Percentiles rank a stretch among this genome's conserved stretches.
Conservation (phyloP, 1,139 yeast genomes). For the Candida labiduridarum region DNA sequence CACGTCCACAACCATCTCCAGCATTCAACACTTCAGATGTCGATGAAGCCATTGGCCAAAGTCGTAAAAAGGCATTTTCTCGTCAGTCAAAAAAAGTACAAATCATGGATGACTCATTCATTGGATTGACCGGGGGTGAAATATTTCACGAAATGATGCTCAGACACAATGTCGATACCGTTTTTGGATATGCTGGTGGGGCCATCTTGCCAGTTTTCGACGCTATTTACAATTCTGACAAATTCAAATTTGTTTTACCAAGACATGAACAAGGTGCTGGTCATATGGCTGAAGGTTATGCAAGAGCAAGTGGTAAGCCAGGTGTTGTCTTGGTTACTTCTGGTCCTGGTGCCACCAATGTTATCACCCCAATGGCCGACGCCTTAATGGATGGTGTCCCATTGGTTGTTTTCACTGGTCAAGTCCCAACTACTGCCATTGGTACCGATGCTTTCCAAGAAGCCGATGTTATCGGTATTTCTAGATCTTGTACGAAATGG, state of each 20-base stretch:
- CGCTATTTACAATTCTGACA: conserved; percentile 89
- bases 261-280: conserved; percentile 99
- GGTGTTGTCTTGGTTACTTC: conserved; percentile 98
- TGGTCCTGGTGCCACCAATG: conserved; percentile 99
- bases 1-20: conserved; percentile 44
- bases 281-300: conserved; percentile 99
- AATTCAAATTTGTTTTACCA: conserved; percentile 88
- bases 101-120: conserved; percentile 78
- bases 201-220: conserved; percentile 97
- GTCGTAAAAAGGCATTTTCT: conserved; percentile 8
- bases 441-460: conserved; percentile 99
- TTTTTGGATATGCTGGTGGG: conserved; percentile 97
- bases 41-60: conserved; percentile 13
- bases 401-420: conserved; percentile 96
- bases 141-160: conserved; percentile 99
- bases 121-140: conserved; percentile 96
- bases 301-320: conserved; percentile 93
- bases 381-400: conserved; percentile 98
- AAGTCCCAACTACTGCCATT: conserved; percentile 91
- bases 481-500: conserved; percentile 98
- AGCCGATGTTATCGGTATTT: conserved; percentile 96
- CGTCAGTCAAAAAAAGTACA: conserved; percentile 13
- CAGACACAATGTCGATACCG: conserved; percentile 91
- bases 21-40: conserved; percentile 35
- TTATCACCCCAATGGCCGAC: conserved; percentile 96